Conservation (phyloP, 495 filamentous ascomycete species). For the Darksidea phi region DNA sequence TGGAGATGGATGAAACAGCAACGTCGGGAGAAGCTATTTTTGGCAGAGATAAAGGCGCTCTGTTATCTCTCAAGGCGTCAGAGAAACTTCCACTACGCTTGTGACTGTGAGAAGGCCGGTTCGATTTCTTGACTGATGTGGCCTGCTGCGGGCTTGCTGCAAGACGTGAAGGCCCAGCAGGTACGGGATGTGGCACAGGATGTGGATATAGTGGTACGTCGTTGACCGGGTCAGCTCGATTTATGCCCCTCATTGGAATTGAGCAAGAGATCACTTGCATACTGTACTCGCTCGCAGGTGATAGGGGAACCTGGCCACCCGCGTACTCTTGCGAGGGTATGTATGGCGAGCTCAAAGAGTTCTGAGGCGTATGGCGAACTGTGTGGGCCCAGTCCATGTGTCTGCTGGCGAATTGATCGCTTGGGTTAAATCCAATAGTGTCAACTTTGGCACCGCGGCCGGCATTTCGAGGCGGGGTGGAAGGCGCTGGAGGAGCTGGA, state of each 20-base stretch:
- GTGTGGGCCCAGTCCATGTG: conserved; percentile 35
- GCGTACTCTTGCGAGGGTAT: conserved; percentile 32
- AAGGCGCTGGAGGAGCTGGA: conserved; percentile 52
- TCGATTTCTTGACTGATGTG: conserved; percentile 21
- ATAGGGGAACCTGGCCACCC: conserved; percentile 28
- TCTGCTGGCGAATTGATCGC: conserved; percentile 34
- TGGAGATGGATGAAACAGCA: conserved; percentile 23
- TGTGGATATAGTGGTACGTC: conserved; percentile 40
- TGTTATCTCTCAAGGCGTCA: conserved; percentile 79
- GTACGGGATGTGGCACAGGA: conserved; percentile 31
- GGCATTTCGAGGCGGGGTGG: conserved; percentile 21
- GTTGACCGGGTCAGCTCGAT: conserved; percentile 24
- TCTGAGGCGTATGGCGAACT: conserved; percentile 34
- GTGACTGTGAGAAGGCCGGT: conserved; percentile 53
- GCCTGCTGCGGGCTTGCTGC: conserved; percentile 28
- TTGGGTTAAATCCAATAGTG: conserved; percentile 33
- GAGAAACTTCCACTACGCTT: conserved; percentile 77
- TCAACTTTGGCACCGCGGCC: conserved; percentile 22
- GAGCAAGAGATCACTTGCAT: conserved; percentile 77
- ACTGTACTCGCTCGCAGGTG: conserved; percentile 54
- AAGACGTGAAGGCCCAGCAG: conserved; percentile 15
- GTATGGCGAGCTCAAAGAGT: conserved; percentile 35
- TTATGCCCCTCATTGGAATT: conserved; percentile 55
- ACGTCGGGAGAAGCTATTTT: conserved; percentile 50
- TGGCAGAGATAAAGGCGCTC: conserved; percentile 55